Percentiles rank a stretch among this genome's conserved stretches.
These are phyloP conservation scores for Odontarrhena argentea DNA, from an alignment of 345 rosid species.

Conservation along the genomic window DNA sequence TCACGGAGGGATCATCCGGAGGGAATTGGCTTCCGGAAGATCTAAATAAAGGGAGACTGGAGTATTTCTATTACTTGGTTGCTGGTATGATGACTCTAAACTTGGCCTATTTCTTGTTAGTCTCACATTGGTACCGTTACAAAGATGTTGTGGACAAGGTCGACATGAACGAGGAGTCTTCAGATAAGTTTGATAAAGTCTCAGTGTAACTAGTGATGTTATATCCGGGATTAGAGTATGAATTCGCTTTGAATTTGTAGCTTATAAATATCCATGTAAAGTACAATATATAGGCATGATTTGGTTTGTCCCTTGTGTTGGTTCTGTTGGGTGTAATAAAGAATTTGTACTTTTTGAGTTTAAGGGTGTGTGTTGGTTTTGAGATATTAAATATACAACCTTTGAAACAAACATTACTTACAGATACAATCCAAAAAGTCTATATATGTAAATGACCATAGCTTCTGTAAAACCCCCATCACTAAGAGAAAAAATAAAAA, in stretches of 20 bases:
- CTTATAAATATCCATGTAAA: too few relatives aligned
- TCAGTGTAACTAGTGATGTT: background rate
- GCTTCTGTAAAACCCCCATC: constrained; percentile 27
- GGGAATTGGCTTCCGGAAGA: constrained; percentile 44
- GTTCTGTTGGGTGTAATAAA: constrained; percentile 1
- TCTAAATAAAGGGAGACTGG: constrained; percentile 41
- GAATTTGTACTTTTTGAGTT: constrained; percentile 15
- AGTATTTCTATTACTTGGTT: constrained; percentile 44
- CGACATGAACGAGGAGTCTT: constrained; percentile 27
- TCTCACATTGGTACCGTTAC: constrained; percentile 48
- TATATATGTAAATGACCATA: constrained; percentile 19
- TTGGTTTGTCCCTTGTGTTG: too few relatives aligned
- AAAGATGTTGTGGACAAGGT: constrained; percentile 40
- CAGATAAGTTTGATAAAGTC: constrained; percentile 31
- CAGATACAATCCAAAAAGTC: constrained; percentile 24
- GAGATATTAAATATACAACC: constrained; percentile 27
- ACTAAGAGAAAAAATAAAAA: constrained; percentile 10
- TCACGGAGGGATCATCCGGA: constrained; percentile 26
- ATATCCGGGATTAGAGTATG: too few relatives aligned
- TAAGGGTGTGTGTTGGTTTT: constrained; percentile 25
- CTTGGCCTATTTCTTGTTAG: constrained; percentile 42
- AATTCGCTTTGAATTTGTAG: too few relatives aligned
- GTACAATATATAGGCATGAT: too few relatives aligned
- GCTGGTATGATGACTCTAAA: constrained; percentile 42
- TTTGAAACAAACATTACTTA: constrained; percentile 30